phyloP scores from a whole-genome alignment of 495 filamentous ascomycete genomes.

The Xylaria scruposa region DNA sequence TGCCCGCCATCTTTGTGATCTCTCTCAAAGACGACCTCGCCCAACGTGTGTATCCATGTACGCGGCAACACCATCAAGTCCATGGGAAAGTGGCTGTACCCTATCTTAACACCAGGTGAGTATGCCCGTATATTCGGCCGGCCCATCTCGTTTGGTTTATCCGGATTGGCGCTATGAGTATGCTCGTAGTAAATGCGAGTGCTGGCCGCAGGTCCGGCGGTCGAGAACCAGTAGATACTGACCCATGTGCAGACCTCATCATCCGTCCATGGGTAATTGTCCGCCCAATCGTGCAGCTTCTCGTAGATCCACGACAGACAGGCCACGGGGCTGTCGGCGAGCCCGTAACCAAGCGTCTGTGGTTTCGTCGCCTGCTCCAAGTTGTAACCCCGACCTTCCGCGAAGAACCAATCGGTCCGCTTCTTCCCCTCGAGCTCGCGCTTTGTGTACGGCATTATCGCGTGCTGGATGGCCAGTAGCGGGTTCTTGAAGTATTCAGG shows the following conservation, averaged over 20 bases:
- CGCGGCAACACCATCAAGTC: conserved; percentile 61
- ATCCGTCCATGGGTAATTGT: conserved; percentile 70
- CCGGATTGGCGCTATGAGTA: conserved; percentile 31
- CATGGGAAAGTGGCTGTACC: conserved; percentile 60
- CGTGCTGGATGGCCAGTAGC: conserved; percentile 51
- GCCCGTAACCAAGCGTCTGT: conserved; percentile 63
- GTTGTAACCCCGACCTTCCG: conserved; percentile 63
- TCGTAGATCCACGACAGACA: conserved; percentile 72
- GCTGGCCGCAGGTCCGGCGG: conserved; percentile 62
- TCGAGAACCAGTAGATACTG: conserved; percentile 66
- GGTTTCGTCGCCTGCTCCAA: conserved; percentile 65
- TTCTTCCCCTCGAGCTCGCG: conserved; percentile 51
- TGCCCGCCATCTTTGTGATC: conserved; percentile 65
- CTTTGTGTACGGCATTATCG: conserved; percentile 43
- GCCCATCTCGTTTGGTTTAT: conserved; percentile 34
- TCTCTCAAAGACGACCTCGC: conserved; percentile 63
- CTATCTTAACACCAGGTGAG: conserved; percentile 59
- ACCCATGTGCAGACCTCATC: conserved; percentile 73
- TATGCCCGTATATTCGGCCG: conserved; percentile 32
- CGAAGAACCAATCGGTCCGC: conserved; percentile 58
- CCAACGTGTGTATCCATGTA: conserved; percentile 59
- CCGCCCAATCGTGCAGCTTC: conserved; percentile 73
- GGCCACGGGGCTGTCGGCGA: conserved; percentile 66
- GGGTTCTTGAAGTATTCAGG: conserved; percentile 49
- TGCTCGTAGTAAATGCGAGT: conserved; percentile 68